A percentile compares a stretch with the other conserved stretches of the same genome.
Conservation (phyloP, 2,329 filamentous ascomycete genomes). For the Clarireedia sp. region DNA sequence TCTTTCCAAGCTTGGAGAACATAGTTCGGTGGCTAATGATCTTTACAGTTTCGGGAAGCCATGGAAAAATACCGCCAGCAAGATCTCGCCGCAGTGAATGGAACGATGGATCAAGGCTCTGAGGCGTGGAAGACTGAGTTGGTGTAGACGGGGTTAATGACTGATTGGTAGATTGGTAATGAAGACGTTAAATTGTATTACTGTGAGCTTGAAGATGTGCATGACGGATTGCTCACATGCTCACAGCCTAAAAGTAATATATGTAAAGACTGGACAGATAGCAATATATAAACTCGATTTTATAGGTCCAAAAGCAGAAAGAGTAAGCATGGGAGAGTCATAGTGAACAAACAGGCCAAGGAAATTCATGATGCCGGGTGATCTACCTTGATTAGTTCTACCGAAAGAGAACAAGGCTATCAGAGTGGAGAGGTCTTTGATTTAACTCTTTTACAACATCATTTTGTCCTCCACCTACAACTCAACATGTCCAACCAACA, state of each 20-base stretch:
- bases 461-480: background rate
- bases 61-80: slow-evolving; percentile 9
- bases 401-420: background rate
- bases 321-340: too few species aligned
- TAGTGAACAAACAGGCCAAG: background rate
- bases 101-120: background rate
- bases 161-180: background rate
- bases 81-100: background rate
- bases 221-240: background rate
- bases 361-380: background rate
- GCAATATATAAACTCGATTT: too few species aligned
- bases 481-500: background rate
- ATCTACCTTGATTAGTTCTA: background rate
- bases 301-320: too few species aligned
- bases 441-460: background rate
- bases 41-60: slow-evolving; percentile 21
- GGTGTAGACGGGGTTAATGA: slow-evolving; percentile 4
- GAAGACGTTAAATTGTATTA: background rate
- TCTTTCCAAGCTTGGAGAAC: background rate
- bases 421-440: background rate
- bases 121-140: slow-evolving; percentile 13
- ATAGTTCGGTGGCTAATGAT: slow-evolving; percentile 8
- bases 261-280: too few species aligned
- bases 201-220: background rate
- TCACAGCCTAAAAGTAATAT: too few species aligned